Conservation (phyloP, 495 filamentous ascomycete species). For the Cercophora samala region DNA sequence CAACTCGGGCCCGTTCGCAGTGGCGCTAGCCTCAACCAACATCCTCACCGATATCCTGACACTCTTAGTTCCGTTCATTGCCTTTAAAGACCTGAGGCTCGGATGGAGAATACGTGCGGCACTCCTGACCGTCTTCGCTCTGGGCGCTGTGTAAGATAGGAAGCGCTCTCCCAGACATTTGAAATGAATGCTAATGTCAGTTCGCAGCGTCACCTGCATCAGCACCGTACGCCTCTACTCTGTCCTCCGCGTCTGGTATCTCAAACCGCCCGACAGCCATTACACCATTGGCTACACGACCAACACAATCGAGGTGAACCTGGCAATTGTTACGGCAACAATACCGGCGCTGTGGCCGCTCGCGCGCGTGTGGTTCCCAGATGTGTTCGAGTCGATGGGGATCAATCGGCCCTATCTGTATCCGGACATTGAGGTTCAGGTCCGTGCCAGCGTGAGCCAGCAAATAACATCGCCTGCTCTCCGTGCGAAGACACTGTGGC, state of each 20-base stretch:
- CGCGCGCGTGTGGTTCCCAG: conserved; percentile 28
- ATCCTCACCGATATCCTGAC: conserved; percentile 50
- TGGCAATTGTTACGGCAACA: conserved; percentile 52
- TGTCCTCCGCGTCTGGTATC: conserved; percentile 26
- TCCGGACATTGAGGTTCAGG: conserved; percentile 25
- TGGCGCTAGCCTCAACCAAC: conserved; percentile 42
- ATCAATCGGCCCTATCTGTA: conserved; percentile 28
- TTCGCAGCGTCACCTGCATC: conserved; percentile 47
- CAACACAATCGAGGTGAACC: conserved; percentile 50
- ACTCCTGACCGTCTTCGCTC: conserved; percentile 43
- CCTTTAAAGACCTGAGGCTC: conserved; percentile 45
- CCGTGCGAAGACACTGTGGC: conserved; percentile 15
- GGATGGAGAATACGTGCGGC: conserved; percentile 40
- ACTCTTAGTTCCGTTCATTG: conserved; percentile 43
- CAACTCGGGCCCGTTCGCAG: conserved; percentile 40
- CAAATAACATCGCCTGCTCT: conserved; percentile 9
- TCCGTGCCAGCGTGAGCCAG: conserved; percentile 13
- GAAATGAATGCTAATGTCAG: conserved; percentile 8
- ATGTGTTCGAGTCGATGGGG: conserved; percentile 24
- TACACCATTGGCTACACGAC: conserved; percentile 45
- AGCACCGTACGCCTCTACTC: conserved; percentile 36
- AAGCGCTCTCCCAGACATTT: neutral
- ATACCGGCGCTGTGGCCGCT: conserved; percentile 40
- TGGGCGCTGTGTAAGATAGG: conserved; percentile 45
- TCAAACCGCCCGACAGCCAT: conserved; percentile 25